Base-by-base conservation (phyloP, 352 stramenopile genomes). In the Phytophthora pistaciae region DNA sequence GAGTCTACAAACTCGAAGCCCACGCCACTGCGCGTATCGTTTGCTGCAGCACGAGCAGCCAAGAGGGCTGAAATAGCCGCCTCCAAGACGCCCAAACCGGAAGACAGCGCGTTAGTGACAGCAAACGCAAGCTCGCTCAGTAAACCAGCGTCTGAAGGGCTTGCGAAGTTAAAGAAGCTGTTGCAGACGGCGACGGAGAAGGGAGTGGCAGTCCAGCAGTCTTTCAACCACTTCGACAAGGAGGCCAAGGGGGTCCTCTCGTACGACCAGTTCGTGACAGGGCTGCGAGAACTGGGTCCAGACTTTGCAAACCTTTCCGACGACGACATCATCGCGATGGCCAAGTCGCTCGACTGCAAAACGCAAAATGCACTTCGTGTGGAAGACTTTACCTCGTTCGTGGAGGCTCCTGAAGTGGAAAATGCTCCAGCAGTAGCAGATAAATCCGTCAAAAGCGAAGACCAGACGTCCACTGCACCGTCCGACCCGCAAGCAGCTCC, bases 211-310 rank as follows among this genome's bases (percentile, higher is more conserved):
- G 60, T 94, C 1, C 65, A 81, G 10, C 62, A 77, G 7, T 82
- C 84, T 4, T 94, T 97, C 53, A 68, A 74, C n/a, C 87, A 94
- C 66, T 95, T 96, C 56, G 90, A 97, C 71, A 89, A 84, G 59
- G 78, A 92, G 53, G 71, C 76, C 10, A 90, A 84, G 14, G 85
- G 84, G 3, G 53, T 74, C 9, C 60, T 97, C 9, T 76, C 76
- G 5, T 83, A 88, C 58, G 61, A 80, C 1, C 84, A 93, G 25
- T 94, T 97, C 44, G 25, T 68, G 11, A 58, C 49, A 23, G 82
- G 74, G 25, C 57, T 93, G 9, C 71, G 72, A 1, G 76, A 83
- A 36, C 66, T 91, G 0, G 82, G 83, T 3, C 16, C 63, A 5
- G 76, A 88, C 18, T 83, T 93, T 11, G 36, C 72, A 1, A 68